Evolutionary conservation across 2,329 filamentous ascomycete genomes (phyloP).

Genomic region (Xylariales sp.): DNA sequence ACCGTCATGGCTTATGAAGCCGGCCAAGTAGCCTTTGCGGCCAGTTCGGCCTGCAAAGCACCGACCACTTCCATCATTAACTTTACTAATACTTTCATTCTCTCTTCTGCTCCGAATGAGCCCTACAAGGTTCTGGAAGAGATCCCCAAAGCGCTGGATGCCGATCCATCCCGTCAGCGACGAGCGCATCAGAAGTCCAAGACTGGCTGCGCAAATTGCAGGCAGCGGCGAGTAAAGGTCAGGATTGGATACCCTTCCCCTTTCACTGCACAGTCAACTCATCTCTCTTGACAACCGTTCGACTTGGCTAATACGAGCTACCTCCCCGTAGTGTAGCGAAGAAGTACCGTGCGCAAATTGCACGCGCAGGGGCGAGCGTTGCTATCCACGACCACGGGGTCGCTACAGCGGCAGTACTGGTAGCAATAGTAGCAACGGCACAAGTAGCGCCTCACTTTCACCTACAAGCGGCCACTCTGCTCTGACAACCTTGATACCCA

Average conservation of each 20-base stretch:
- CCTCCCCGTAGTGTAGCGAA: slow-evolving; percentile 14
- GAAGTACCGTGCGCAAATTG: slow-evolving; percentile 14
- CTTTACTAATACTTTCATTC: slow-evolving; percentile 9
- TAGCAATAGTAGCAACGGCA: no score
- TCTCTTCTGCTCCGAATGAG: slow-evolving; percentile 8
- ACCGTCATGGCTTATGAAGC: no score
- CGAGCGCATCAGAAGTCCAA: slow-evolving; percentile 16
- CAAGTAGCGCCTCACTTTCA: no score
- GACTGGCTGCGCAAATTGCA: slow-evolving; percentile 16
- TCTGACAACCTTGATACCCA: no score
- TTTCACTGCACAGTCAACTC: no score
- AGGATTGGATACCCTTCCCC: not conserved
- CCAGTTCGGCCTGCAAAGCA: no score
- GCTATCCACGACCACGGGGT: slow-evolving; percentile 11
- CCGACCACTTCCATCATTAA: no score
- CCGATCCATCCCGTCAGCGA: slow-evolving; percentile 11
- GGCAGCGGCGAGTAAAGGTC: slow-evolving; percentile 19
- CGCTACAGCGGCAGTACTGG: no score
- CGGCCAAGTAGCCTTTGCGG: no score
- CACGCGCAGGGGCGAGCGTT: slow-evolving; percentile 13
- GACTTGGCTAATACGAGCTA: not conserved
- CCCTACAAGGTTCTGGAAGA: slow-evolving; percentile 9
- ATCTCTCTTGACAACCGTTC: not conserved
- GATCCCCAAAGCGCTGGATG: slow-evolving; percentile 13
- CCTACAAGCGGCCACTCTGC: no score